A percentile compares a stretch with the other conserved stretches of the same genome.
Evolutionary conservation across 108 stramenopile genomes (phyloP).

Genomic region (Nitzschia sp.): DNA sequence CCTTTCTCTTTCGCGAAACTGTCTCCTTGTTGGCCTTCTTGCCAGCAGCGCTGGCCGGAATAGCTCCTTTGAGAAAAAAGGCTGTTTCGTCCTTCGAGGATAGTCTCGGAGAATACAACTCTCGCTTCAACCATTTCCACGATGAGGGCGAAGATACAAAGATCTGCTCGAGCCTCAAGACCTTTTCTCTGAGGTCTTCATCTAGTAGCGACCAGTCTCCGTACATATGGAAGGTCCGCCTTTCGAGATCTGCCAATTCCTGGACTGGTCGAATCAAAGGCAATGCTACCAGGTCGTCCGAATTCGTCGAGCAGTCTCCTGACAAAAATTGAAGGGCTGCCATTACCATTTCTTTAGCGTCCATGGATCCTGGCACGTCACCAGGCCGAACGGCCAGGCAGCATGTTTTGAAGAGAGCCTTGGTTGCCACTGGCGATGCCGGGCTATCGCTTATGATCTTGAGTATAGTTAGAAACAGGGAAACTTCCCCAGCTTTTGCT

Average conservation of each 20-base stretch:
- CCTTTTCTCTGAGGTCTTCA: slow-evolving; percentile 10
- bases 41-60: slow-evolving; percentile 19
- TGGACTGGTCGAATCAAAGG: slow-evolving; percentile 38
- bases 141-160: slow-evolving; percentile 33
- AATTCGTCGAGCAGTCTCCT: slow-evolving; percentile 9
- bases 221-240: slow-evolving; percentile 34
- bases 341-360: slow-evolving; percentile 77
- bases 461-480: slow-evolving; percentile 35
- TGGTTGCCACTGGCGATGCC: slow-evolving; percentile 36
- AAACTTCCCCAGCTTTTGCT: slow-evolving; percentile 26
- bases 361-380: slow-evolving; percentile 62
- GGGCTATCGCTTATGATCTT: slow-evolving; percentile 12
- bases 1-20: slow-evolving; percentile 16
- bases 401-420: slow-evolving; percentile 52
- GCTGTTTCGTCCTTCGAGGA: slow-evolving; percentile 24
- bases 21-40: slow-evolving; percentile 15
- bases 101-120: slow-evolving; percentile 22
- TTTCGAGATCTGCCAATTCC: slow-evolving; percentile 37
- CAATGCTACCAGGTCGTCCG: slow-evolving; percentile 7
- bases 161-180: slow-evolving; percentile 34
- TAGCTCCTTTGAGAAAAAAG: slow-evolving; percentile 33
- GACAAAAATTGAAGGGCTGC: slow-evolving; percentile 69
- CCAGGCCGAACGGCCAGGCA: slow-evolving; percentile 64
- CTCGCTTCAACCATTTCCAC: slow-evolving; percentile 42
- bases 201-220: slow-evolving; percentile 39